Percentiles rank a stretch among this genome's conserved stretches.
Evolutionary conservation across 495 filamentous ascomycete species (phyloP).

Genomic region (Penicillium verhagenii): DNA sequence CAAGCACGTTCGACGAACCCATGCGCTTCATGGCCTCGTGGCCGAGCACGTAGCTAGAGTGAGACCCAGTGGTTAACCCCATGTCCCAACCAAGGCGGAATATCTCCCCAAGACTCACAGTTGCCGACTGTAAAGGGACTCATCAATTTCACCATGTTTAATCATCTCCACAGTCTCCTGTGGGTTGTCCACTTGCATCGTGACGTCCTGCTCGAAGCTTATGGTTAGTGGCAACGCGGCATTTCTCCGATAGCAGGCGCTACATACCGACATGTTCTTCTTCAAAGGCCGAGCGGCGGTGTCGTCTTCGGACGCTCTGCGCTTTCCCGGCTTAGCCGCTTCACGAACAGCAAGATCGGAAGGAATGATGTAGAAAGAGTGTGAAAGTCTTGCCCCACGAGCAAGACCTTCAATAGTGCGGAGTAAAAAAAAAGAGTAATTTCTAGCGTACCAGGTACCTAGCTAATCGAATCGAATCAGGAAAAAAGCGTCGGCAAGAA

Average conservation of each 20-base stretch:
- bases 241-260: neutral
- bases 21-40: slow-evolving; percentile 99
- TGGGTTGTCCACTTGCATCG: slow-evolving; percentile 78
- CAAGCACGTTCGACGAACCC: slow-evolving; percentile 91
- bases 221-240: slow-evolving; percentile 18
- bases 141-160: slow-evolving; percentile 80
- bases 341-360: slow-evolving; percentile 54
- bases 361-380: slow-evolving; percentile 50
- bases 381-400: slow-evolving; percentile 50
- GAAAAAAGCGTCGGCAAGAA: slow-evolving; percentile 16
- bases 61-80: slow-evolving; percentile 6
- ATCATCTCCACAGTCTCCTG: slow-evolving; percentile 55
- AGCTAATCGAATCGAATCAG: slow-evolving; percentile 10
- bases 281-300: slow-evolving; percentile 66
- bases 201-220: slow-evolving; percentile 58
- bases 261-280: slow-evolving; percentile 80
- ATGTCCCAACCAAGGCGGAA: neutral
- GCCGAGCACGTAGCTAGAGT: slow-evolving; percentile 90
- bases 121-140: slow-evolving; percentile 95
- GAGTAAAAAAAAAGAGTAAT: slow-evolving; percentile 27
- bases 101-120: slow-evolving; percentile 53
- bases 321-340: slow-evolving; percentile 73
- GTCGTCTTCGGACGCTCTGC: slow-evolving; percentile 78
- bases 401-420: slow-evolving; percentile 51
- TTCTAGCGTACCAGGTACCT: slow-evolving; percentile 38